Evolutionary conservation across 805 yeast genomes (phyloP).

Genomic region (Hemisphaericaspora nanyangensis): DNA sequence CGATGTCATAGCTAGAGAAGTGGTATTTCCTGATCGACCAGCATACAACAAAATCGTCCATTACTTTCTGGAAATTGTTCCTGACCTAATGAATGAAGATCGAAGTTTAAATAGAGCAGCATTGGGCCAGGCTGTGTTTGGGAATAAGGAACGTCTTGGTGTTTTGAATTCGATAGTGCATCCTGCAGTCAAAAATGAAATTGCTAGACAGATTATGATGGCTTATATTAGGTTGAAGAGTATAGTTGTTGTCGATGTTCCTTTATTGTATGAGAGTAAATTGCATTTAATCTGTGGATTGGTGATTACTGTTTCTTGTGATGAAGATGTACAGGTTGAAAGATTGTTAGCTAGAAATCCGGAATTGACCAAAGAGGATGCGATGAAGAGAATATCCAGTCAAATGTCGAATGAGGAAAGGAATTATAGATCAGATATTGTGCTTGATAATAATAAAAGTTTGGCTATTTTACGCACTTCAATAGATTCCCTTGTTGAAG

Average conservation of each 20-base stretch:
- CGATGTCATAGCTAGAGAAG: conserved; percentile 80
- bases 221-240: conserved; percentile 57
- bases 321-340: conserved; percentile 51
- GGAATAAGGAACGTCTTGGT: conserved; percentile 53
- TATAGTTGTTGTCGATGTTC: conserved; percentile 81
- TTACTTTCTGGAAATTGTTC: conserved; percentile 54
- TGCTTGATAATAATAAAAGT: conserved; percentile 56
- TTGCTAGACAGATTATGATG: conserved; percentile 49
- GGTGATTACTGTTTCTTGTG: conserved; percentile 65
- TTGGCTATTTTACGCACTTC: conserved; percentile 18
- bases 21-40: conserved; percentile 73
- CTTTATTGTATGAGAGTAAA: conserved; percentile 79
- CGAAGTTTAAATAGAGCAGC: conserved; percentile 60
- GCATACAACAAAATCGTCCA: conserved; percentile 66
- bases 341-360: conserved; percentile 68
- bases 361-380: conserved; percentile 61
- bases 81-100: conserved; percentile 46
- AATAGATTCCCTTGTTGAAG: conserved; percentile 20
- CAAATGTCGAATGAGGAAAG: conserved; percentile 71
- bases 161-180: conserved; percentile 76
- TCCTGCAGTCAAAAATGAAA: conserved; percentile 75
- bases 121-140: conserved; percentile 77
- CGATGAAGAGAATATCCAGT: conserved; percentile 63
- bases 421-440: conserved; percentile 55
- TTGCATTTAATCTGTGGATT: conserved; percentile 69